Evolutionary conservation across 1,284 basidiomycete genomes (phyloP), one percentile per base, ranked within the genome.

Genomic region (Cerioporus squamosus): DNA sequence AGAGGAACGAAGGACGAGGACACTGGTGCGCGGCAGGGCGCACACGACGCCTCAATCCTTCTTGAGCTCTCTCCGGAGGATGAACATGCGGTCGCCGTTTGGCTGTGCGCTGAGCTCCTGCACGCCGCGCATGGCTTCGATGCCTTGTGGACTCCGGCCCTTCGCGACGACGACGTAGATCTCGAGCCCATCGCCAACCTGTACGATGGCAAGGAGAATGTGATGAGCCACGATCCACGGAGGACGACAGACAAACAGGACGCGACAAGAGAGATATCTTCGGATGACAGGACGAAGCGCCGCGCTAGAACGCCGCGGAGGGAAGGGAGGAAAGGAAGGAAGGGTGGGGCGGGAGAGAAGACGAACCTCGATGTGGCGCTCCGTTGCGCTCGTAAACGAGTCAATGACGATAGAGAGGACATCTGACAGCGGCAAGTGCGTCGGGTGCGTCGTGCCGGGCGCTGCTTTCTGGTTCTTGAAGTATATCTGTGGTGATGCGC

Each of bases 171-270:
- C 88, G 57, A 97, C 81, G 70, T 90, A 96, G 66, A 97, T 91
- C 72, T 97, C 95, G 53, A 97, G 82, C 3, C 91, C 93, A 73
- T 98, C 95, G 53, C 95, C 95, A 60, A 98, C 95, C 90, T 92
- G 62, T 48, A 54, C 44, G 56, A 53, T 5, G 29, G 29, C 29
- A 36, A 66, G 40, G 43, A 23, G n/a, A 4, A 42, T 4, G 20
- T n/a, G 40, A 42, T 42, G 5, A 42, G 40, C 40, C 40, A 42
- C 33, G n/a, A 36, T 10, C 33, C 33, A 9, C 26, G 26, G 33
- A 15, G 12, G 33, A 36, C 33, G 14, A 36, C 33, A 36, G 33
- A 29, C 26, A 29, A 36, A 36, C 8, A 36, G 12, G 33, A 8
- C 33, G 57, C 64, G n/a, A 63, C 55, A 60, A 44, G 33, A 15